A percentile compares a stretch with the other conserved stretches of the same genome.
Conservation (phyloP, 2,329 filamentous ascomycete species). For the Hortaea sp. region DNA sequence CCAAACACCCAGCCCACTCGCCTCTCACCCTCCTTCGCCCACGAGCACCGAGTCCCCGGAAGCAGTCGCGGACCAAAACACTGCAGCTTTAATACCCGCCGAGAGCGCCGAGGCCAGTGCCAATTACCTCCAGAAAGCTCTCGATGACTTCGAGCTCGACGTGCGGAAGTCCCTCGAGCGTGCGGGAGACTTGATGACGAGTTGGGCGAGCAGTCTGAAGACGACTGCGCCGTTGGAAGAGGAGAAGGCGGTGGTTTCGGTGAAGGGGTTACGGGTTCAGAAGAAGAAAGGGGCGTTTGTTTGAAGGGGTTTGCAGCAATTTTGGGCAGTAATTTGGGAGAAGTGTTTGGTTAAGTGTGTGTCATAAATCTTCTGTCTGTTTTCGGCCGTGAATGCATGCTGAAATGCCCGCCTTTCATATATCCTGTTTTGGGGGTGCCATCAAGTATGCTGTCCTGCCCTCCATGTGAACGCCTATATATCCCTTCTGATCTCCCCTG, state of each 20-base stretch:
- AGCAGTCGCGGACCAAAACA: background rate
- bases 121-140: conserved; percentile 10
- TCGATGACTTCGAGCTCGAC: conserved; percentile 20
- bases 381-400: too few relatives aligned
- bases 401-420: too few relatives aligned
- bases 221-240: conserved; percentile 4
- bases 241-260: conserved; percentile 11
- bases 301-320: too few relatives aligned
- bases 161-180: conserved; percentile 11
- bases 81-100: background rate
- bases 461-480: too few relatives aligned
- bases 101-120: background rate
- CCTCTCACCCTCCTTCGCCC: conserved; percentile 14
- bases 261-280: conserved; percentile 9
- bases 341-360: too few relatives aligned
- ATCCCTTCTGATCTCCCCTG: too few relatives aligned
- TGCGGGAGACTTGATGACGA: conserved; percentile 5
- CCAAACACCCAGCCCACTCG: conserved; percentile 15
- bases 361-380: too few relatives aligned
- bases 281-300: conserved; percentile 3
- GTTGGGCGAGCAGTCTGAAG: conserved; percentile 5
- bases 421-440: too few relatives aligned
- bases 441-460: too few relatives aligned
- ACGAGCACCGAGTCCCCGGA: background rate
- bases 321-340: too few relatives aligned